These are phyloP conservation scores for Elongisporangium undulatum DNA, from an alignment of 352 stramenopile species.

Conservation along the genomic window DNA sequence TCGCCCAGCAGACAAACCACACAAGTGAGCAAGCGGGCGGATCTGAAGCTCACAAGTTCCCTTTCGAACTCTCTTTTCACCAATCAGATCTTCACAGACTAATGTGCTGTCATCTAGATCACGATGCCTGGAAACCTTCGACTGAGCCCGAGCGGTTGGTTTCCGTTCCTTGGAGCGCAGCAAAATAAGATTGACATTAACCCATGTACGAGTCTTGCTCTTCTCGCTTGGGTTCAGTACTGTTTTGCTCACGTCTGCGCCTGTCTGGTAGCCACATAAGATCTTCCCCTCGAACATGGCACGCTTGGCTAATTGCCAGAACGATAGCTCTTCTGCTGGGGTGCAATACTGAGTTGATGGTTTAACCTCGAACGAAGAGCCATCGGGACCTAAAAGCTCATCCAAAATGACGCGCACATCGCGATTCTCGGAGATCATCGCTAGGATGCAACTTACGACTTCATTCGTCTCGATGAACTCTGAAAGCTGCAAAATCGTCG, in stretches of 20 bases:
- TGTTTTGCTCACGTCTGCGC: constrained; percentile 34
- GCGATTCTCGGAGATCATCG: constrained; percentile 85
- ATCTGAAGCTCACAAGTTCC: too few species aligned
- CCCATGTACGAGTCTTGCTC: constrained; percentile 33
- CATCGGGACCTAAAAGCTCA: constrained; percentile 62
- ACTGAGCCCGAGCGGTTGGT: constrained; percentile 14
- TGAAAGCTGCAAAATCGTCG: constrained; percentile 65
- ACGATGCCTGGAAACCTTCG: constrained; percentile 12
- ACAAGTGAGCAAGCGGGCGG: too few species aligned
- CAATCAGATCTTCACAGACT: too few species aligned
- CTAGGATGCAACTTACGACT: constrained; percentile 76
- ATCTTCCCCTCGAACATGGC: constrained; percentile 58
- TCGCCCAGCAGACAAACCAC: too few species aligned
- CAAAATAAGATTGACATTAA: constrained; percentile 59
- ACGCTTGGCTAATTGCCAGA: constrained; percentile 74
- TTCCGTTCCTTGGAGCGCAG: constrained; percentile 31
- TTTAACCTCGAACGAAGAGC: constrained; percentile 72
- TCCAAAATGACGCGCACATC: constrained; percentile 80
- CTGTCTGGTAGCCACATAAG: constrained; percentile 71
- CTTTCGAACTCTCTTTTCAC: too few species aligned
- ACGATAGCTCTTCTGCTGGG: constrained; percentile 46
- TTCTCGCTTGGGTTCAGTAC: constrained; percentile 81
- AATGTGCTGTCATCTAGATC: too few species aligned
- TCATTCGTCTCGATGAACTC: constrained; percentile 90
- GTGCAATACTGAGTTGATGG: constrained; percentile 53